These are phyloP conservation scores for Nannizziopsis arthrosporioides DNA, from an alignment of 2,329 filamentous ascomycete species.

Conservation along the genomic window DNA sequence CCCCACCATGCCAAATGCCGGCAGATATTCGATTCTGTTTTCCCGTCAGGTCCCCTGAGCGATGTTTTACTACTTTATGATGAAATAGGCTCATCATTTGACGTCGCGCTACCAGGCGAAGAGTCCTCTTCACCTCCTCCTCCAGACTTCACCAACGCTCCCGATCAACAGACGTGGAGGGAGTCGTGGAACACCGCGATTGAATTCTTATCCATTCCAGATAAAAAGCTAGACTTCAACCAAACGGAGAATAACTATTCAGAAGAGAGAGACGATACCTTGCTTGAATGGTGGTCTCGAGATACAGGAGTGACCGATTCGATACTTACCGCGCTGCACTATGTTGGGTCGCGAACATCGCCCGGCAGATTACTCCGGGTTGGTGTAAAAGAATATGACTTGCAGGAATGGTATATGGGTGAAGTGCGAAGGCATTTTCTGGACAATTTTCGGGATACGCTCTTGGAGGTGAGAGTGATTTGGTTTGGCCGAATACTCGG, in stretches of 20 bases:
- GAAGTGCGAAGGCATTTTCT: constrained; percentile 36
- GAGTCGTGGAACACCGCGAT: constrained; percentile 34
- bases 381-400: constrained; percentile 20
- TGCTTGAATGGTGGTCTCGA: constrained; percentile 23
- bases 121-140: neutral
- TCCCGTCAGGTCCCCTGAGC: constrained; percentile 29
- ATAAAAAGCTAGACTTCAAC: constrained; percentile 22
- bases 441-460: constrained; percentile 24
- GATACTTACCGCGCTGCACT: constrained; percentile 25
- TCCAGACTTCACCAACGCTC: constrained; percentile 9
- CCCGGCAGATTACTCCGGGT: constrained; percentile 13
- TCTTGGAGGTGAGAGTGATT: constrained; percentile 24
- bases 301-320: constrained; percentile 22
- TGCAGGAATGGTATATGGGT: constrained; percentile 35
- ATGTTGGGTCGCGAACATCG: constrained; percentile 21
- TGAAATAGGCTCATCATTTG: constrained; percentile 19
- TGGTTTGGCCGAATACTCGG: constrained; percentile 4
- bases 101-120: constrained; percentile 16
- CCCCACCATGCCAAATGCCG: constrained; percentile 21
- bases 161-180: constrained; percentile 29
- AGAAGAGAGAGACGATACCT: constrained; percentile 20
- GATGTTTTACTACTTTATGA: constrained; percentile 21
- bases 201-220: constrained; percentile 29
- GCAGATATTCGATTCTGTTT: constrained; percentile 36
- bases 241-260: constrained; percentile 6